These are phyloP conservation scores for Enterospora canceri DNA, from an alignment of 371 early-diverging fungal species.

Conservation along the genomic window DNA sequence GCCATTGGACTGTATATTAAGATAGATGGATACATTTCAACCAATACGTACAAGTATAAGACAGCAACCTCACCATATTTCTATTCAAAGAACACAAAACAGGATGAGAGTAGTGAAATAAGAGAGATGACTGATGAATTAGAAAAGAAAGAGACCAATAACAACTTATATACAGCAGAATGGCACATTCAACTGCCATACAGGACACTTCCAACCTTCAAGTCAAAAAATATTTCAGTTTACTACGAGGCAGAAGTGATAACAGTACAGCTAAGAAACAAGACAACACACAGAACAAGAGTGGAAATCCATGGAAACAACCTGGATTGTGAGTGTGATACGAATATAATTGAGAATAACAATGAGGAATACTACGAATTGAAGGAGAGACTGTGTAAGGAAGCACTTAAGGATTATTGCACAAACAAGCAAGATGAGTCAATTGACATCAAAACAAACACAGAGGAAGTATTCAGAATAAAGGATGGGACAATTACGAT, in stretches of 20 bases:
- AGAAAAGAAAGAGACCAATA: not conserved
- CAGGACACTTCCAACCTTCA: not conserved
- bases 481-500: not conserved
- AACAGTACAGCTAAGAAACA: not conserved
- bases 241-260: not conserved
- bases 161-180: not conserved
- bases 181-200: not conserved
- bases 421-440: not conserved
- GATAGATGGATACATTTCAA: not conserved
- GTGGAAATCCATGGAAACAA: not conserved
- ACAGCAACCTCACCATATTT: not conserved
- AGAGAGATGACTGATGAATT: not conserved
- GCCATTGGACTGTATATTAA: not conserved
- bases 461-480: not conserved
- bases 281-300: not conserved
- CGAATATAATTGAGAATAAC: not conserved
- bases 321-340: not conserved
- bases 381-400: not conserved
- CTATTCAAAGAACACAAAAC: not conserved
- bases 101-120: not conserved
- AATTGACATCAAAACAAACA: not conserved
- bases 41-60: not conserved
- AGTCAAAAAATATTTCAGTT: not conserved
- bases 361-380: not conserved
- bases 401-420: not conserved